These are phyloP conservation scores for Oryza longistaminata DNA, from an alignment of 176 grass and related monocot genomes.

Conservation along the genomic window DNA sequence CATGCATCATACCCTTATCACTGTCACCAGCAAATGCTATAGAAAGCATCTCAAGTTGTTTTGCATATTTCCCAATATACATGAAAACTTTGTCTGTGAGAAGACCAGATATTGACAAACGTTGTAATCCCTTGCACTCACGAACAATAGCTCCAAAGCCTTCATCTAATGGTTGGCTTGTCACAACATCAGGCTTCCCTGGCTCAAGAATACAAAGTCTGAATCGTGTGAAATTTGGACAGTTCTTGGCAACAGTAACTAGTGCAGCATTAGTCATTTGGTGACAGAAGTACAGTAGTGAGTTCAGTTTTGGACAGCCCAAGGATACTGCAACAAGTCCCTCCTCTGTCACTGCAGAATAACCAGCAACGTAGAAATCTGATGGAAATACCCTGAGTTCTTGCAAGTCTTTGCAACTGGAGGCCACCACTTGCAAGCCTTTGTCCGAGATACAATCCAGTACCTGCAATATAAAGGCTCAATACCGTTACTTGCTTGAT, in stretches of 20 bases:
- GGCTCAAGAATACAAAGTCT: slow-evolving; percentile 78
- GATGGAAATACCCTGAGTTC: slow-evolving; percentile 89
- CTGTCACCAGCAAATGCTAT: slow-evolving; percentile 85
- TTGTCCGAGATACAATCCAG: slow-evolving; percentile 79
- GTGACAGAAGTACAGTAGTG: slow-evolving; percentile 78
- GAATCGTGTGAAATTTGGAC: slow-evolving; percentile 78
- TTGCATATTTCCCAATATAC: slow-evolving; percentile 72
- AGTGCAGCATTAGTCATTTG: slow-evolving; percentile 95
- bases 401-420: slow-evolving; percentile 75
- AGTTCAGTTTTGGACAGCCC: slow-evolving; percentile 71
- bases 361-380: slow-evolving; percentile 50
- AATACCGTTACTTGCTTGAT: slow-evolving; percentile 8
- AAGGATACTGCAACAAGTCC: slow-evolving; percentile 79
- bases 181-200: slow-evolving; percentile 59
- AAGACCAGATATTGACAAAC: slow-evolving; percentile 71
- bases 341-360: slow-evolving; percentile 70
- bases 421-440: slow-evolving; percentile 73
- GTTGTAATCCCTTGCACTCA: slow-evolving; percentile 56
- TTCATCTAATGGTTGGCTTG: slow-evolving; percentile 65
- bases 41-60: slow-evolving; percentile 82
- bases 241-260: slow-evolving; percentile 66
- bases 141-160: slow-evolving; percentile 82
- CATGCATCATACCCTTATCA: slow-evolving; percentile 71
- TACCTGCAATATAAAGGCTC: slow-evolving; percentile 47
- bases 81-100: slow-evolving; percentile 76